phyloP scores from a whole-genome alignment of 1,284 basidiomycete genomes.

The Ustilago crameri region DNA sequence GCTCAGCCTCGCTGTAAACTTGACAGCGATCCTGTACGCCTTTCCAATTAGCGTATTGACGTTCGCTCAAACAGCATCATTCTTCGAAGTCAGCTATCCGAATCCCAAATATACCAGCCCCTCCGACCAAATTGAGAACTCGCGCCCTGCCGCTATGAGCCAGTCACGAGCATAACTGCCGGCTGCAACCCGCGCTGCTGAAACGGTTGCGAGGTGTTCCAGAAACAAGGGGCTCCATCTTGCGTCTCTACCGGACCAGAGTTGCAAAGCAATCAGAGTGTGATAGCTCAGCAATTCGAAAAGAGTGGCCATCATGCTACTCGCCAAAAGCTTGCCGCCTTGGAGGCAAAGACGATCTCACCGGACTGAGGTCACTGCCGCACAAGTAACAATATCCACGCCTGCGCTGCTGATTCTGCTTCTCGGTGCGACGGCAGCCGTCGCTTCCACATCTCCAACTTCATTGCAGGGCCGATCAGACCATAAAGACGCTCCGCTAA shows the following conservation, averaged over 20 bases:
- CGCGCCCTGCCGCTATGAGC: slow-evolving; percentile 14
- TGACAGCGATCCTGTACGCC: too few relatives aligned
- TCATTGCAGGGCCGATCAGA: neutral
- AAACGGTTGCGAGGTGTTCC: neutral
- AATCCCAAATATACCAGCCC: too few relatives aligned
- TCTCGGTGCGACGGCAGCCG: neutral
- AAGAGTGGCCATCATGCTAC: slow-evolving; percentile 1
- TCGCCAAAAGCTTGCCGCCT: neutral
- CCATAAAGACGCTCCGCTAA: neutral
- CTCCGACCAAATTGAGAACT: neutral
- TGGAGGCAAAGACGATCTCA: neutral
- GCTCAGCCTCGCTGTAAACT: too few relatives aligned
- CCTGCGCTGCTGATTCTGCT: neutral
- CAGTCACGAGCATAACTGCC: slow-evolving; percentile 19
- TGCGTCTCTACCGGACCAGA: neutral
- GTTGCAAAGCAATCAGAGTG: neutral
- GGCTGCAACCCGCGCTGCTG: slow-evolving; percentile 24
- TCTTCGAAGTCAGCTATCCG: too few relatives aligned
- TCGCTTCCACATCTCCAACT: neutral
- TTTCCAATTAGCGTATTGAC: neutral
- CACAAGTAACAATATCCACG: neutral
- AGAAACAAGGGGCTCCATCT: neutral
- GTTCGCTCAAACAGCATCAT: neutral
- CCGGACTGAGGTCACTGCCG: neutral
- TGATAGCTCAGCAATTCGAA: neutral